Percentiles rank a stretch among this genome's conserved stretches.
phyloP scores from a whole-genome alignment of 192 early-diverging fungal genomes.

The Podochytrium sp. region DNA sequence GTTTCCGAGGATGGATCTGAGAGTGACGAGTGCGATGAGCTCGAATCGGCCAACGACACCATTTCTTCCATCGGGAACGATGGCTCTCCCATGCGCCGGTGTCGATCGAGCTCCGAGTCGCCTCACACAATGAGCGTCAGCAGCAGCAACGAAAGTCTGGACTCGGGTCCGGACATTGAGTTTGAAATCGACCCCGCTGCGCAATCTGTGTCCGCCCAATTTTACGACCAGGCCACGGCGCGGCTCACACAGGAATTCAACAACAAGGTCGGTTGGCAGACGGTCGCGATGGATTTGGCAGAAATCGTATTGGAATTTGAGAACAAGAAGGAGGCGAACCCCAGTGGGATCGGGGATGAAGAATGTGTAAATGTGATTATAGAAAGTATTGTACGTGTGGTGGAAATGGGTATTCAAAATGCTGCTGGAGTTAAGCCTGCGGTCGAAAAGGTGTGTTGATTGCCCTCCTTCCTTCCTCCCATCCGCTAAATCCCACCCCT shows the following conservation, averaged over 20 bases:
- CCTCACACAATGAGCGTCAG: neutral
- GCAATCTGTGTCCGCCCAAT: neutral
- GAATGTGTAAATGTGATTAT: conserved; percentile 11
- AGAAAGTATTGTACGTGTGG: conserved; percentile 9
- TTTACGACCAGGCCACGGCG: neutral
- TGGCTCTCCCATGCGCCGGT: neutral
- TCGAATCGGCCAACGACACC: neutral
- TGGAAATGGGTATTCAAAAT: neutral
- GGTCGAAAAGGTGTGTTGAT: neutral
- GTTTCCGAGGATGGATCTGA: conserved; percentile 1
- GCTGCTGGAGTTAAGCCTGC: neutral
- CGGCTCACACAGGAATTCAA: neutral
- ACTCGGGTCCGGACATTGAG: no score
- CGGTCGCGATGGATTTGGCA: conserved; percentile 3
- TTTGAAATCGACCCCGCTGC: neutral
- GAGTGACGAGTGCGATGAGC: neutral
- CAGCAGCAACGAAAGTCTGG: no score
- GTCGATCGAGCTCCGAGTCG: neutral
- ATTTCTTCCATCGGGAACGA: neutral
- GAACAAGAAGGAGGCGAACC: neutral
- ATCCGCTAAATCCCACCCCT: neutral
- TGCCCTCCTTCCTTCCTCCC: neutral
- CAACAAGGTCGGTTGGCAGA: neutral
- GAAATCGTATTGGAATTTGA: conserved; percentile 25
- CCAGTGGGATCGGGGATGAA: neutral